These are phyloP conservation scores for Diaporthe velutina DNA, from an alignment of 2,329 filamentous ascomycete genomes.

Conservation along the genomic window DNA sequence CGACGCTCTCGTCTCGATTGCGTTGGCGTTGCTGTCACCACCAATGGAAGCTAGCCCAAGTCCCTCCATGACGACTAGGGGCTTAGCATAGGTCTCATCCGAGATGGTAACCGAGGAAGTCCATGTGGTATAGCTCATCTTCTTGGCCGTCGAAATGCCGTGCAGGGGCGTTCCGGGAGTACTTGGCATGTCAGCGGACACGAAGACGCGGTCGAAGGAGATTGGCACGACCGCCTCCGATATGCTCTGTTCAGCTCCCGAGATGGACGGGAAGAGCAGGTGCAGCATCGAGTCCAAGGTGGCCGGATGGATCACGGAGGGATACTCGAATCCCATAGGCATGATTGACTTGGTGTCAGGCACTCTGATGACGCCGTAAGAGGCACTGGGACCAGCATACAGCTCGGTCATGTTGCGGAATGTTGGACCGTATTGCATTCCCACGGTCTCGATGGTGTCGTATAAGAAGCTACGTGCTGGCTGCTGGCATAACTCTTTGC, in stretches of 20 bases:
- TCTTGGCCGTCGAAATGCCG: slow-evolving; percentile 18
- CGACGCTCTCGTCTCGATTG: not conserved
- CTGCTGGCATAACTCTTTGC: slow-evolving; percentile 2
- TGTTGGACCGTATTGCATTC: slow-evolving; percentile 11
- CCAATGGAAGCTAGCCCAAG: slow-evolving; percentile 16
- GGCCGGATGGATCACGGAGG: slow-evolving; percentile 20
- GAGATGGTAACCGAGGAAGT: not conserved
- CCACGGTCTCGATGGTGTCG: slow-evolving; percentile 15
- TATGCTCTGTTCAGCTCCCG: slow-evolving; percentile 7
- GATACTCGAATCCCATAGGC: slow-evolving; percentile 21
- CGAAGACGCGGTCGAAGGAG: slow-evolving; percentile 33
- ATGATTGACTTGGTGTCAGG: slow-evolving; percentile 21
- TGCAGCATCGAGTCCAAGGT: slow-evolving; percentile 10
- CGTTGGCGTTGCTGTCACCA: not conserved
- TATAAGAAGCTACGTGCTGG: slow-evolving; percentile 22
- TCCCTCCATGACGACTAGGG: slow-evolving; percentile 22
- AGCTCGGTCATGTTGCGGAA: slow-evolving; percentile 27
- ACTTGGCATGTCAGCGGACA: not conserved
- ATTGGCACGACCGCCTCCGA: slow-evolving; percentile 14
- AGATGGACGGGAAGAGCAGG: slow-evolving; percentile 25
- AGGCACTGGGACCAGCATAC: not conserved
- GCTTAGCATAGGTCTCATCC: not conserved
- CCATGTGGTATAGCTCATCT: slow-evolving; percentile 30
- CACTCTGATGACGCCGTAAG: slow-evolving; percentile 2
- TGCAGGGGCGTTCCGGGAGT: not conserved